Evolutionary conservation across 345 rosid genomes (phyloP), one percentile per base, ranked within the genome.

Genomic region (Chamaenerion angustifolium): DNA sequence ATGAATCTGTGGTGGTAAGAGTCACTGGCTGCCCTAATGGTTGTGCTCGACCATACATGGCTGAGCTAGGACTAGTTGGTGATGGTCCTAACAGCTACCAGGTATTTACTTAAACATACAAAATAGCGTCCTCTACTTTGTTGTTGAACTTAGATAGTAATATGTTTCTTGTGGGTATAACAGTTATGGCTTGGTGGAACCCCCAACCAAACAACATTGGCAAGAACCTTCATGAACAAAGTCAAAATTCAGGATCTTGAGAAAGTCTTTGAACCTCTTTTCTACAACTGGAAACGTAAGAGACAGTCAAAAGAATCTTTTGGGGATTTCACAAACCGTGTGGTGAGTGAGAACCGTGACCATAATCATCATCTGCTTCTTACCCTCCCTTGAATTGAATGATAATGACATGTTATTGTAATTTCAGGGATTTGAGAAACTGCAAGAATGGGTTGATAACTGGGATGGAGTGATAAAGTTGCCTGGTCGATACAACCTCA

Each of bases 41-140:
- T 35, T 92, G 98, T 71, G 98, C 96, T 45, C 82, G 98, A 65
- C 98, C 98, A 4, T 87, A 87, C 66, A 88, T 92, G 96, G 96
- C 98, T 60, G 98, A 92, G 68, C 84, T 87, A 42, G 98, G 98
- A 53, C 65, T 92, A 55, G 98, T 92, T 41, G 98, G 98, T 50
- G 98, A 92, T 79, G 96, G 98, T 64, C 98, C 98, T 21, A 87
- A 83, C 68, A 86, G 96, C 73, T 92, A 87, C 64, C 96, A 92
- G 96, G 98, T 83, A 72, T 35, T 19, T 49, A 31, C 5, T 31
- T 31, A 31, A 7, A 31, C 37, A 0, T 31, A 31, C 37, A 8
- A 18, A 31, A 0, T 31, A 31, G 7, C 37, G 1, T 31, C 37
- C 46, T 19, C 8, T 45, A 13, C 49, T 42, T 46, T 54, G 43